Evolutionary conservation across 164 flowering plant species (phyloP).

Genomic region (Vitis cinerea): DNA sequence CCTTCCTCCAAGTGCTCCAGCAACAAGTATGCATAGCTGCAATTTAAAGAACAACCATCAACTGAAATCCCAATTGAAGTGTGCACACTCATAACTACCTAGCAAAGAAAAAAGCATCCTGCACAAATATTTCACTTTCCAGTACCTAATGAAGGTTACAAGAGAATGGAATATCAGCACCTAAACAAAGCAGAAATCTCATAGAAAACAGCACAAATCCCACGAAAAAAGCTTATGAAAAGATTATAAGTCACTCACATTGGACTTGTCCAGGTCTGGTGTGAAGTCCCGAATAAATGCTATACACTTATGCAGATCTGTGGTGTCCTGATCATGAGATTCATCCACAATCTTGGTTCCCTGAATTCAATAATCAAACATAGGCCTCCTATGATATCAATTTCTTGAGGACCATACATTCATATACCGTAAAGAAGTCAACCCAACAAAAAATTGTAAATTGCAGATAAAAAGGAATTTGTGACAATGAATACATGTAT

Average conservation of each 20-base stretch:
- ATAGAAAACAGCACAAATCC: not conserved
- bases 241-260: constrained; percentile 40
- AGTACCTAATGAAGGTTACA: not conserved
- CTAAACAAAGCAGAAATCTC: not conserved
- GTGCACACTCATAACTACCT: not conserved
- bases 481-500: not conserved
- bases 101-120: not conserved
- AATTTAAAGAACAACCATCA: constrained; percentile 6
- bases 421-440: not conserved
- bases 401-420: not conserved
- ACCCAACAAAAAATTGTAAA: not conserved
- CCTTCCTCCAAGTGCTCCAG: constrained; percentile 97
- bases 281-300: constrained; percentile 38
- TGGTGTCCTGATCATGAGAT: constrained; percentile 89
- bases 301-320: constrained; percentile 89
- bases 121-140: not conserved
- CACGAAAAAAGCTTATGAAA: too few species aligned
- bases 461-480: not conserved
- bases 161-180: not conserved
- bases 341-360: constrained; percentile 69
- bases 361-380: constrained; percentile 38
- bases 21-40: constrained; percentile 84
- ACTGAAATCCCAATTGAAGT: not conserved
- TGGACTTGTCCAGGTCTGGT: constrained; percentile 41
- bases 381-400: not conserved